Conservation (phyloP, 768 basidiomycete species). For the Lentinula aciculospora region DNA sequence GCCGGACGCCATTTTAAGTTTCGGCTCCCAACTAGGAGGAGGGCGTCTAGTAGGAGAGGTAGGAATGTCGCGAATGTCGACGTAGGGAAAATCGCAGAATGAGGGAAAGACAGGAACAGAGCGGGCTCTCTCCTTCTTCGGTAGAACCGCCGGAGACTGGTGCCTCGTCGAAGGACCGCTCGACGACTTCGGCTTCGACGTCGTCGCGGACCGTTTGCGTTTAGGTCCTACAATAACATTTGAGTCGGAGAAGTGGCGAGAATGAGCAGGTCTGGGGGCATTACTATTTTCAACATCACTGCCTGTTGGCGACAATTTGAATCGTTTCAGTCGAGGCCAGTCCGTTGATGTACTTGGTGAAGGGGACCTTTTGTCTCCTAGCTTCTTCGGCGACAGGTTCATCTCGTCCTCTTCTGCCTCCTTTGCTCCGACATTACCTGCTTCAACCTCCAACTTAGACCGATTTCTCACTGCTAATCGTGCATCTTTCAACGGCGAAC, state of each 20-base stretch:
- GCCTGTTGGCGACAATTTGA: background rate
- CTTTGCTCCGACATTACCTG: background rate
- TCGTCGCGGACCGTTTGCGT: background rate
- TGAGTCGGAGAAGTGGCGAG: slow-evolving; percentile 4
- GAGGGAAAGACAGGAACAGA: slow-evolving; percentile 3
- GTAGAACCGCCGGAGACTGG: background rate
- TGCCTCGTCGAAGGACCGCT: background rate
- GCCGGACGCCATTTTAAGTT: background rate
- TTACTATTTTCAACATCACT: background rate
- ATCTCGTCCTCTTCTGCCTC: background rate
- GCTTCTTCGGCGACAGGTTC: background rate
- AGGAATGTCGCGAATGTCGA: slow-evolving; percentile 2
- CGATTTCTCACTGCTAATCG: background rate
- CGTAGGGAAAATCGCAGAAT: background rate
- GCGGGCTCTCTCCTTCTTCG: background rate
- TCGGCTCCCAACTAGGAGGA: background rate
- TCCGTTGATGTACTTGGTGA: background rate
- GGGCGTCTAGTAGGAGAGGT: background rate
- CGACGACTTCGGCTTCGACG: slow-evolving; percentile 5
- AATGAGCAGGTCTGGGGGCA: background rate
- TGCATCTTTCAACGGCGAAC: slow-evolving; percentile 7
- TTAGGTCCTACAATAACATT: background rate
- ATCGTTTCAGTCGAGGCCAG: background rate
- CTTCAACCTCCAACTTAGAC: background rate
- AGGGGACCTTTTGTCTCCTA: slow-evolving; percentile 6